Percentiles rank a stretch among this genome's conserved stretches.
Conservation (phyloP, 1,284 basidiomycete genomes). For the Irpex sp. region DNA sequence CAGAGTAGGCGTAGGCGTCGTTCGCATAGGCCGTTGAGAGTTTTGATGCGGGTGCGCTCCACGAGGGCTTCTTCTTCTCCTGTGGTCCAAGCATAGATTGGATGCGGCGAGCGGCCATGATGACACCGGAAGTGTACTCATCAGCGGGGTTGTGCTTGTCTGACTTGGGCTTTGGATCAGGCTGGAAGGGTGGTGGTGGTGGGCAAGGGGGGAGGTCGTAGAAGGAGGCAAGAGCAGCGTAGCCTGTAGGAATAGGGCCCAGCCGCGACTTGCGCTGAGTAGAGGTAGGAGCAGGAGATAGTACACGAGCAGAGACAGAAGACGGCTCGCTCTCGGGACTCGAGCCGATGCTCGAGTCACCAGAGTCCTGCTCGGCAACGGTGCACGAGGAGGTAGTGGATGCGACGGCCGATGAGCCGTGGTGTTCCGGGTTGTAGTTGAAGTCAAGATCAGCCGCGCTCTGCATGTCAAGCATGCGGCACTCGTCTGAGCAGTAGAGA, state of each 20-base stretch:
- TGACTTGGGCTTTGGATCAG: not conserved
- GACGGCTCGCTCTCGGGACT: constrained; percentile 34
- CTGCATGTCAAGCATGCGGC: no score
- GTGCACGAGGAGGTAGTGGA: constrained; percentile 36
- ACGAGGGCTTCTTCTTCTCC: constrained; percentile 24
- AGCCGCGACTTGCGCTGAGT: not conserved
- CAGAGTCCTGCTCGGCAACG: constrained; percentile 29
- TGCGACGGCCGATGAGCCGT: constrained; percentile 32
- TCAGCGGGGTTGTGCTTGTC: constrained; percentile 4
- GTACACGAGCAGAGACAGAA: constrained; percentile 30
- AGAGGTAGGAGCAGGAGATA: not conserved
- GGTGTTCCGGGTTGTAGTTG: constrained; percentile 41
- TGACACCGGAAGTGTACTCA: constrained; percentile 52
- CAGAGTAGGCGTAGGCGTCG: no score
- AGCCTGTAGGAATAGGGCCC: constrained; percentile 21
- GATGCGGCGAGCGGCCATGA: constrained; percentile 61
- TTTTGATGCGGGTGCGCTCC: no score
- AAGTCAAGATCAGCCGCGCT: constrained; percentile 43
- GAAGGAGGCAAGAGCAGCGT: constrained; percentile 45
- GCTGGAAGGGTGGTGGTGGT: constrained; percentile 36
- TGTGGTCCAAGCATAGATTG: constrained; percentile 39
- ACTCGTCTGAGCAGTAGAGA: constrained; percentile 76
- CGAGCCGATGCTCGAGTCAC: constrained; percentile 33
- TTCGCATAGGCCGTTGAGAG: no score
- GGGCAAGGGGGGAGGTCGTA: constrained; percentile 55